Conservation (phyloP, 1,139 yeast species). For the Saccharomyces hybrid region DNA sequence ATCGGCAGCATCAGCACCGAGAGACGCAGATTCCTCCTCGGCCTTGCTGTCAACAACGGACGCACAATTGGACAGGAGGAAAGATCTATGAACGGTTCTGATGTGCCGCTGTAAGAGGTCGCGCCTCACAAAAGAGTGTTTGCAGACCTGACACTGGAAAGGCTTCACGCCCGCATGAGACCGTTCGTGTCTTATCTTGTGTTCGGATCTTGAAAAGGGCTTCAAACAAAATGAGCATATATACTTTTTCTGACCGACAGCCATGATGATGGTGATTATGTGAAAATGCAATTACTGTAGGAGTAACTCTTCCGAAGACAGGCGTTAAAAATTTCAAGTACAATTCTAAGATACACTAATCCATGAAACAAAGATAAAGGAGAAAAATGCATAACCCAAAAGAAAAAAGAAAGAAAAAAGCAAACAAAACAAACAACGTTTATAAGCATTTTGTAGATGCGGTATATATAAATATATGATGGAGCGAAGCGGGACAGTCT, state of each 20-base stretch:
- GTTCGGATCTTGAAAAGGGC: constrained; percentile 75
- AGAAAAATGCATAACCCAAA: too few species aligned
- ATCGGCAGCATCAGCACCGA: neutral
- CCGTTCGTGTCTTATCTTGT: constrained; percentile 73
- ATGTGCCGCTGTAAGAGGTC: constrained; percentile 71
- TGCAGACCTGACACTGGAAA: constrained; percentile 64
- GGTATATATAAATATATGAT: neutral
- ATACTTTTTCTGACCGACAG: constrained; percentile 41
- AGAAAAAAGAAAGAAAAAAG: neutral
- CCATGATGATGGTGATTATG: constrained; percentile 27
- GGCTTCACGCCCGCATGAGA: constrained; percentile 82
- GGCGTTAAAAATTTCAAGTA: constrained; percentile 1
- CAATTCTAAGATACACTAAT: neutral
- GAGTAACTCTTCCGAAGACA: constrained; percentile 2
- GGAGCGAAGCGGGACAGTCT: neutral
- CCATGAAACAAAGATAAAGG: neutral
- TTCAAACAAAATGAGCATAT: constrained; percentile 75
- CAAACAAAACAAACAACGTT: neutral
- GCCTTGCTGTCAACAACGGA: neutral
- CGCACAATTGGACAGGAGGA: neutral
- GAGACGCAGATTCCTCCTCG: neutral
- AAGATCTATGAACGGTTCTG: constrained; percentile 56
- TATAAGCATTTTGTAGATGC: neutral
- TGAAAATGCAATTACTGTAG: neutral
- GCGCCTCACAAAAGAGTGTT: constrained; percentile 66